Evolutionary conservation across 2,329 filamentous ascomycete species (phyloP).

Genomic region (Aureobasidium leucospermi): DNA sequence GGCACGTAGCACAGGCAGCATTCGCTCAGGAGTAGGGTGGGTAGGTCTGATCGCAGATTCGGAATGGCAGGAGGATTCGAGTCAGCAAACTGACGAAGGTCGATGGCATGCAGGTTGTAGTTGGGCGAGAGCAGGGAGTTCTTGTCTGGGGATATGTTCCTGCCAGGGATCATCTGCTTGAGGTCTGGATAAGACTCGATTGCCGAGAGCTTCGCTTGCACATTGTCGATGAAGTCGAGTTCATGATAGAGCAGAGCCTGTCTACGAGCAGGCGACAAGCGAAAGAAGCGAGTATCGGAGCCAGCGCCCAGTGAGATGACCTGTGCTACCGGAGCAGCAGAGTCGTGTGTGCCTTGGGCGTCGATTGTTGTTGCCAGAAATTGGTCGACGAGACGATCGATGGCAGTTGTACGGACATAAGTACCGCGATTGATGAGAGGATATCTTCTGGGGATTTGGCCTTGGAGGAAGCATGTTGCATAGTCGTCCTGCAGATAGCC

Average conservation of each 20-base stretch:
- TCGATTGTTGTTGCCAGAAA: constrained; percentile 53
- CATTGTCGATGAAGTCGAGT: constrained; percentile 76
- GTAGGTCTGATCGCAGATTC: constrained; percentile 48
- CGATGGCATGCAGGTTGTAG: constrained; percentile 52
- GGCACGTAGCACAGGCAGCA: constrained; percentile 91
- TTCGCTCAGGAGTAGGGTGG: constrained; percentile 85
- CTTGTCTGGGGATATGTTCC: constrained; percentile 31
- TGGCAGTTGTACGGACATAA: constrained; percentile 79
- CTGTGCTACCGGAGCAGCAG: constrained; percentile 48
- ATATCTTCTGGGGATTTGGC: constrained; percentile 55
- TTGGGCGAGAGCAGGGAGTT: constrained; percentile 42
- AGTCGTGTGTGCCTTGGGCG: neutral
- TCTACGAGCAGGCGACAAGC: constrained; percentile 50
- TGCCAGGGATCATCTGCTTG: constrained; percentile 21
- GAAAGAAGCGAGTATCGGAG: constrained; percentile 83
- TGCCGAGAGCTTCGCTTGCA: constrained; percentile 53
- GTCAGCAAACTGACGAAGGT: constrained; percentile 56
- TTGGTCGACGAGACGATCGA: constrained; percentile 66
- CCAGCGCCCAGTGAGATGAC: constrained; percentile 90
- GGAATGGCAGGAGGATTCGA: constrained; percentile 27
- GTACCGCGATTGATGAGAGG: constrained; percentile 96
- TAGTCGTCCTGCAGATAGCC: constrained; percentile 82
- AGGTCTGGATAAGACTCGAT: constrained; percentile 28
- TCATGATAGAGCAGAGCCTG: constrained; percentile 71
- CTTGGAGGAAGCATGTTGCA: constrained; percentile 60